phyloP scores from a whole-genome alignment of 2,329 filamentous ascomycete species.

The Zopfia rhizophila region DNA sequence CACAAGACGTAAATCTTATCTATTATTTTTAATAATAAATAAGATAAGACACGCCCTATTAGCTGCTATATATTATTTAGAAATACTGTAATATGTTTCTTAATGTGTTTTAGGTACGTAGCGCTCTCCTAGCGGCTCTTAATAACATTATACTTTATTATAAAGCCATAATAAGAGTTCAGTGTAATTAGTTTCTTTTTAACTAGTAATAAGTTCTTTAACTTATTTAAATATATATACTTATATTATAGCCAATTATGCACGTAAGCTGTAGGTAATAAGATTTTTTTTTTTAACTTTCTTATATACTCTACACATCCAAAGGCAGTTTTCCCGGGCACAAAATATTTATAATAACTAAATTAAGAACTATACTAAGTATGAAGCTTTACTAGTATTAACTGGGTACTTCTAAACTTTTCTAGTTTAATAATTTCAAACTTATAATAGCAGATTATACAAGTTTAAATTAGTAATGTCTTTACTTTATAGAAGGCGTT shows the following conservation, averaged over 20 bases:
- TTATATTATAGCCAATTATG: constrained; percentile 6
- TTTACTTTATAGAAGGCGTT: constrained; percentile 3
- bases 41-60: constrained; percentile 4
- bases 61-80: constrained; percentile 9
- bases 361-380: constrained; percentile 3
- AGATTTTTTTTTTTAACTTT: neutral
- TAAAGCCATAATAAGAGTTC: constrained; percentile 12
- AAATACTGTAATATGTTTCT: constrained; percentile 13
- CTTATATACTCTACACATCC: constrained; percentile 3
- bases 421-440: constrained; percentile 3
- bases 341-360: neutral
- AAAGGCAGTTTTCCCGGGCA: neutral
- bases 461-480: constrained; percentile 6
- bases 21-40: constrained; percentile 5
- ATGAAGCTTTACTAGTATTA: too few species aligned
- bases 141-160: constrained; percentile 10
- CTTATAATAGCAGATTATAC: constrained; percentile 5
- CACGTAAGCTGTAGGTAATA: constrained; percentile 3
- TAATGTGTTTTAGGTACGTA: constrained; percentile 11
- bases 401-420: constrained; percentile 8
- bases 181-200: constrained; percentile 13
- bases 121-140: constrained; percentile 2
- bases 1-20: constrained; percentile 6
- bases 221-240: constrained; percentile 6
- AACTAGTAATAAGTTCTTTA: constrained; percentile 3